A percentile compares a stretch with the other conserved stretches of the same genome.
These are phyloP conservation scores for Sporothrix luriei DNA, from an alignment of 2,329 filamentous ascomycete species.

Conservation along the genomic window DNA sequence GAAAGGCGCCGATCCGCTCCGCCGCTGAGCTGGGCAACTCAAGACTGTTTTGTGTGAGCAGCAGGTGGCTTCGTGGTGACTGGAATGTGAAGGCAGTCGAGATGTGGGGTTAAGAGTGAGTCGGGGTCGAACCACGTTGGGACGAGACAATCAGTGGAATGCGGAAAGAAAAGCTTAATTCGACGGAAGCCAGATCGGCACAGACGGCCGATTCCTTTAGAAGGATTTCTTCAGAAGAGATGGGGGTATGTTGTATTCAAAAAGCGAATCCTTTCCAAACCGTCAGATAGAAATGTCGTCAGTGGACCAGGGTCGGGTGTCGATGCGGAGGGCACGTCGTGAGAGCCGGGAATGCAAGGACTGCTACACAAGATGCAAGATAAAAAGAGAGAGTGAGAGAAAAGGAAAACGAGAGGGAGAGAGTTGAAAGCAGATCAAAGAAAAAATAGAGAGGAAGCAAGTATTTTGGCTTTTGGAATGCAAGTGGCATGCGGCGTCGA, in stretches of 20 bases:
- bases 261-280: not conserved
- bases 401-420: conserved; percentile 6
- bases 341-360: not conserved
- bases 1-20: conserved; percentile 16
- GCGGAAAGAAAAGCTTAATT: conserved; percentile 27
- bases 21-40: conserved; percentile 26
- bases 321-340: not conserved
- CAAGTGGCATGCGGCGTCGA: conserved; percentile 24
- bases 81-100: conserved; percentile 27
- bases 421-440: conserved; percentile 9
- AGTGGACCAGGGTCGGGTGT: not conserved
- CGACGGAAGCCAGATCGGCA: not conserved
- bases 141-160: conserved; percentile 28
- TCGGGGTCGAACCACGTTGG: conserved; percentile 11
- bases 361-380: conserved; percentile 18
- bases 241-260: conserved; percentile 15
- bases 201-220: too few relatives aligned
- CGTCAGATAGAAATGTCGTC: conserved; percentile 29
- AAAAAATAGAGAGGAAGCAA: conserved; percentile 13
- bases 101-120: conserved; percentile 28
- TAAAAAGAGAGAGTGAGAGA: not conserved
- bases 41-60: conserved; percentile 3
- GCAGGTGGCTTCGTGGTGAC: conserved; percentile 3
- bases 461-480: conserved; percentile 20
- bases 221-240: not conserved